Evolutionary conservation across 23 red algal genomes (phyloP).

Genomic region (Pyropia haitanensis): DNA sequence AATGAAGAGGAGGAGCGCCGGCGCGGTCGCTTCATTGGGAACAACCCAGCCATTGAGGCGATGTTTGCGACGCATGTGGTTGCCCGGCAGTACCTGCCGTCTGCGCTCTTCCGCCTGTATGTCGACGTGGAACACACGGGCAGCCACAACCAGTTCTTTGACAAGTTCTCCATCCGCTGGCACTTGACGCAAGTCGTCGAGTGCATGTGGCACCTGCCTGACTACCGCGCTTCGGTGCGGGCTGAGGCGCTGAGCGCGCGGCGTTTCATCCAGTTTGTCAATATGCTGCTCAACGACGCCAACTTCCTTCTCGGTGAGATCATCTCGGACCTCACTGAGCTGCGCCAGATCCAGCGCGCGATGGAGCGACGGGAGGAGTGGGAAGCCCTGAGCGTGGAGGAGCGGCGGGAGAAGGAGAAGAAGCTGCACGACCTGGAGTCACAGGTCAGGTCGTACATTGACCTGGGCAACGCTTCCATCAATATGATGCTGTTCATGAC

Average conservation of each 20-base stretch:
- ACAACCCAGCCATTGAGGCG: constrained; percentile 49
- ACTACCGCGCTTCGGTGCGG: constrained; percentile 59
- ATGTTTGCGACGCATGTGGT: constrained; percentile 50
- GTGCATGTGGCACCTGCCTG: constrained; percentile 73
- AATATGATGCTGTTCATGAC: constrained; percentile 72
- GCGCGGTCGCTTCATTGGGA: background rate
- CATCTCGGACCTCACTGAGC: constrained; percentile 60
- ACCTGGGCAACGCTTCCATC: constrained; percentile 75
- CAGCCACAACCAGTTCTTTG: constrained; percentile 88
- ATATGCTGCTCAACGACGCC: constrained; percentile 97
- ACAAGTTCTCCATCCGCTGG: constrained; percentile 97
- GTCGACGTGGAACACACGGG: constrained; percentile 97
- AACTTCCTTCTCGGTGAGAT: constrained; percentile 88
- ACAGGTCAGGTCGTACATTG: constrained; percentile 56
- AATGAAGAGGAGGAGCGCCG: constrained; percentile 30
- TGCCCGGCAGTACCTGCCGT: constrained; percentile 57
- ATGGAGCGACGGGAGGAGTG: constrained; percentile 38
- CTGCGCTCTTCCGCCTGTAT: constrained; percentile 83
- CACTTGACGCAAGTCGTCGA: constrained; percentile 72
- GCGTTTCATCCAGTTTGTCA: constrained; percentile 83
- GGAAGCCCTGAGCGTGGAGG: constrained; percentile 31
- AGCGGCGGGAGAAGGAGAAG: constrained; percentile 69
- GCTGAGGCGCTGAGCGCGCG: constrained; percentile 51
- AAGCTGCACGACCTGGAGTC: constrained; percentile 67
- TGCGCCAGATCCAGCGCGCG: constrained; percentile 57